A percentile compares a stretch with the other conserved stretches of the same genome.
Conservation (phyloP, 1,284 basidiomycete genomes). For the Rhodofomes roseus region DNA sequence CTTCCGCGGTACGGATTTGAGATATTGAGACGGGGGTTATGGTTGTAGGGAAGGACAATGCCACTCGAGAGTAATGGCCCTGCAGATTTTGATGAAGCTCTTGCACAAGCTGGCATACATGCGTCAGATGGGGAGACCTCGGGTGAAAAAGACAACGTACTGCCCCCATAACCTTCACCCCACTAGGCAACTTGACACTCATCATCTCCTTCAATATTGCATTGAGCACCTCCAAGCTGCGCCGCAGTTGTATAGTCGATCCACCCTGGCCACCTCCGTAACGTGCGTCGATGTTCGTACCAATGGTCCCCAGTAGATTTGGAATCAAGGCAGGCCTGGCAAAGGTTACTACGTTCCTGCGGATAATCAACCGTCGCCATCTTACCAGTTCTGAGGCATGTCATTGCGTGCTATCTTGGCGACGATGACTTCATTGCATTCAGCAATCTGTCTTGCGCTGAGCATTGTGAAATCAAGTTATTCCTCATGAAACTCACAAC, state of each 20-base stretch:
- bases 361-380: not conserved
- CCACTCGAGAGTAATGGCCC: slow-evolving; percentile 55
- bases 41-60: slow-evolving; percentile 37
- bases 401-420: slow-evolving; percentile 71
- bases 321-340: slow-evolving; percentile 60
- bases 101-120: slow-evolving; percentile 46
- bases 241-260: slow-evolving; percentile 50
- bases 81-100: slow-evolving; percentile 50
- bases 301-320: slow-evolving; percentile 53
- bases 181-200: slow-evolving; percentile 61
- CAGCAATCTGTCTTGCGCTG: slow-evolving; percentile 50
- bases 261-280: slow-evolving; percentile 39
- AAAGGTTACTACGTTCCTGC: not conserved
- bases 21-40: slow-evolving; percentile 31
- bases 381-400: slow-evolving; percentile 63
- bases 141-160: slow-evolving; percentile 36
- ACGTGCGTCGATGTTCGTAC: slow-evolving; percentile 46
- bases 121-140: slow-evolving; percentile 4
- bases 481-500: slow-evolving; percentile 39
- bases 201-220: slow-evolving; percentile 66
- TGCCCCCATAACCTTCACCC: slow-evolving; percentile 55
- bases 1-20: slow-evolving; percentile 40
- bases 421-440: slow-evolving; percentile 68
- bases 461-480: not conserved
- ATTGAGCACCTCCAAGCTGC: slow-evolving; percentile 60